Conservation (phyloP, 176 grass and related monocot genomes). For the Tillandsia fasciculata region DNA sequence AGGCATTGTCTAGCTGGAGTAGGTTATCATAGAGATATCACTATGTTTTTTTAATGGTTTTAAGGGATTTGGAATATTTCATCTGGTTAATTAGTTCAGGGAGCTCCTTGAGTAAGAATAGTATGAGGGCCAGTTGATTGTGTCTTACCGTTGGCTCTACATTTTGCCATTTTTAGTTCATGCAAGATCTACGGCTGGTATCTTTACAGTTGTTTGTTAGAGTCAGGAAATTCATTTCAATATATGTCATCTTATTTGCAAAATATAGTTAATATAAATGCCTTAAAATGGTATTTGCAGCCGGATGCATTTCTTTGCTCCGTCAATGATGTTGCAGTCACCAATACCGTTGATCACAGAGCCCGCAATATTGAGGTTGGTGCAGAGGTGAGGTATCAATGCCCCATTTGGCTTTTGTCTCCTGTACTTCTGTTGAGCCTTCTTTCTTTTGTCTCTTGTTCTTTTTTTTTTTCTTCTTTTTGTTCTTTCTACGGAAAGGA, state of each 20-base stretch:
- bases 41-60: neutral
- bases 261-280: constrained; percentile 1
- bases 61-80: neutral
- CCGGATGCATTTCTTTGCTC: constrained; percentile 76
- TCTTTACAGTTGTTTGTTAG: neutral
- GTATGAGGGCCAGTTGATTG: neutral
- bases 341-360: constrained; percentile 62
- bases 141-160: neutral
- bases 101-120: neutral
- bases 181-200: neutral
- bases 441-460: neutral
- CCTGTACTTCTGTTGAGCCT: constrained; percentile 8
- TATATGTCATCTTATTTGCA: constrained; percentile 16
- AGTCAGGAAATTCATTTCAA: constrained; percentile 5
- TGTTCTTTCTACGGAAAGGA: neutral
- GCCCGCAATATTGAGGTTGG: constrained; percentile 62
- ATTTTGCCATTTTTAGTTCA: neutral
- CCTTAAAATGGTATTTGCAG: constrained; percentile 37
- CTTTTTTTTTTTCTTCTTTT: neutral
- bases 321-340: constrained; percentile 63
- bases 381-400: constrained; percentile 57
- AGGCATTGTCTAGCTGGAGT: neutral
- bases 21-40: neutral
- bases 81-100: neutral
- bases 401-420: neutral